Base-by-base conservation (phyloP, 495 filamentous ascomycete genomes). In the Hyaloscypha bicolor region DNA sequence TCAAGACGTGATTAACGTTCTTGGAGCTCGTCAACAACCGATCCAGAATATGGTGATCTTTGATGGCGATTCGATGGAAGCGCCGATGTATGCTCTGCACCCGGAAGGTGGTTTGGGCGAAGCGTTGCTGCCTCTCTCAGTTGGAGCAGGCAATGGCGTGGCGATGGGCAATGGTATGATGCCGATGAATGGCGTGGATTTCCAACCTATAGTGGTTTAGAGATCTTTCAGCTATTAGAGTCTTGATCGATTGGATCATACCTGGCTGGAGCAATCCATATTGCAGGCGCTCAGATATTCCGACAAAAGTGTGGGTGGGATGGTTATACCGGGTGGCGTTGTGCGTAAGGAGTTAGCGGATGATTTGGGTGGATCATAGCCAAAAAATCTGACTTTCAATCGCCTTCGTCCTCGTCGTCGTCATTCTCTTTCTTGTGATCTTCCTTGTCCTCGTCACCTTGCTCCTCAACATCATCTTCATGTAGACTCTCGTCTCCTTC, bases 1-100 rank as follows among this genome's bases (percentile, higher is more conserved):
- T 3, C 95, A 99, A 79, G 95, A 99, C 75, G 93, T 96, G 22
- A 98, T 99, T 77, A 98, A 97, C 68, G 94, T 97, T 42, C 85
- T 98, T 9, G 92, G 93, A 29, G 85, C 88, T 69, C 85, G 91
- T 52, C 93, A 97, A 79, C 95, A 98, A 76, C 95, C 95, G 3
- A 85, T 98, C 19, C 96, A 98, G 81, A 99, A 99, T 75, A 86
- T 97, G 73, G 82, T 96, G 39, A 79, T 98, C 12, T 97, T 98
- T 74, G 93, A 97, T 76, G 95, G 93, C 2, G 91, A 92, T 70
- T 86, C 82, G 62, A 90, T 87, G 74, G 84, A 90, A 60, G 91
- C 88, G 0, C 89, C 88, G 4, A 89, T 96, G 63, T 95, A 95
- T 72, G 82, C 92, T 1, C 77, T 99, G 59, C 92, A 96, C 76